Evolutionary conservation across 805 yeast species (phyloP).

Genomic region (Candida qinlingensis): DNA sequence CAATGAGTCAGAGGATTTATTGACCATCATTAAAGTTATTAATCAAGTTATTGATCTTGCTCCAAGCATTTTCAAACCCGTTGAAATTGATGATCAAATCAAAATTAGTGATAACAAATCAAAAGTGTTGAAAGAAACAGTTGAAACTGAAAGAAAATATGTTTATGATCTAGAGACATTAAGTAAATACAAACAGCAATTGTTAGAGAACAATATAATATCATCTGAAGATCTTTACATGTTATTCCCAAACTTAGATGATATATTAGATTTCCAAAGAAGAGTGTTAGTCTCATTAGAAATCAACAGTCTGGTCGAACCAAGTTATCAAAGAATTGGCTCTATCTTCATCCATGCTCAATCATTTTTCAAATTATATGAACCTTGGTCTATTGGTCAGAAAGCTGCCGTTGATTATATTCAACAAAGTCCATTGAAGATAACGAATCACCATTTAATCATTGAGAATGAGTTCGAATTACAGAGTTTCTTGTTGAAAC

Average conservation of each 20-base stretch:
- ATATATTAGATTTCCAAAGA: constrained; percentile 87
- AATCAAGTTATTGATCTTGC: constrained; percentile 54
- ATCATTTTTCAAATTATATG: constrained; percentile 80
- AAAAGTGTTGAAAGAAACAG: constrained; percentile 76
- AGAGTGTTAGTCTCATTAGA: constrained; percentile 84
- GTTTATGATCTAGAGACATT: constrained; percentile 85
- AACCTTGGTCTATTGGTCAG: constrained; percentile 92
- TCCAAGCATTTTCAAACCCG: constrained; percentile 35
- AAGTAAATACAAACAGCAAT: constrained; percentile 59
- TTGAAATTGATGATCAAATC: constrained; percentile 25
- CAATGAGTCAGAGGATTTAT: constrained; percentile 70
- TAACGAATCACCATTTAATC: constrained; percentile 44
- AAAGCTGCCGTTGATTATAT: constrained; percentile 81
- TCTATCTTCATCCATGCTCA: constrained; percentile 83
- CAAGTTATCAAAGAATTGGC: constrained; percentile 78
- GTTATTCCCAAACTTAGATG: constrained; percentile 79
- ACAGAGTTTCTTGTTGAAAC: constrained; percentile 85
- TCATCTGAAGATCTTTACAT: constrained; percentile 75
- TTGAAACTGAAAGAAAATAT: constrained; percentile 87
- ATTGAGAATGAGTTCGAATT: constrained; percentile 85
- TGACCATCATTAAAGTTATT: constrained; percentile 72
- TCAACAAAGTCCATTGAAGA: constrained; percentile 48
- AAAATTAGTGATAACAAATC: constrained; percentile 51
- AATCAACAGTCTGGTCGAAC: constrained; percentile 73
- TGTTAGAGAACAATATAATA: constrained; percentile 59